Evolutionary conservation across 345 rosid species (phyloP), one percentile per base, ranked within the genome.

Genomic region (Eutrema yunnanense): DNA sequence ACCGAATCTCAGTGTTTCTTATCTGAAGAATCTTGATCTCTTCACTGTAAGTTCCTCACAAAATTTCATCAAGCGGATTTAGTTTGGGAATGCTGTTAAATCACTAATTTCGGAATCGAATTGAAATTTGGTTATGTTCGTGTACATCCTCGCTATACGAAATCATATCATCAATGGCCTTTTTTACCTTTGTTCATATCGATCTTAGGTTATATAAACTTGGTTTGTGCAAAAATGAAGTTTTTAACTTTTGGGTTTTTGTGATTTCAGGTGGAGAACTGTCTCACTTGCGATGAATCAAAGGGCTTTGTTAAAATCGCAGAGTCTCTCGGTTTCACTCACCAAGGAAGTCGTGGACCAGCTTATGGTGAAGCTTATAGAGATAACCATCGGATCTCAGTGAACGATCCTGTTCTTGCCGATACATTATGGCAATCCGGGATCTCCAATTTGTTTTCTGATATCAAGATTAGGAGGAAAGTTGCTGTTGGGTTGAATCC

Each of bases 261-360:
- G 8, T 14, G 48, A 12, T 74, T 74, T 71, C 84, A 92, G 99
- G 93, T 92, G 69, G 87, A 76, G 6, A 83, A 85, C 63, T 90
- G 86, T 82, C 81, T 95, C 19, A 82, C 85, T 16, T 48, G 88
- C 33, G 85, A 84, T 34, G 99, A 95, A 79, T 86, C 88, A 8
- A 84, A 77, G 73, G 87, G 83, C 22, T 95, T 95, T 34, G 27
- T 90, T 40, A 84, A 81, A 75, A 82, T 57, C 12, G 88, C 92
- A 4, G 99, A 92, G 81, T 79, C 93, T 66, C 76, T 85, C 1
- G 99, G 96, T 54, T 92, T 92, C 78, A 82, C 65, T 47, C 98
- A 87, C 75, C 99, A 88, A 78, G 96, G 97, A 71, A 92, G 96
- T 78, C 97, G 83, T 71, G 97, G 99, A 6, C 99, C 99, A 29